Base-by-base conservation (phyloP, 768 basidiomycete genomes). In the Dacryopinax primogenitus region DNA sequence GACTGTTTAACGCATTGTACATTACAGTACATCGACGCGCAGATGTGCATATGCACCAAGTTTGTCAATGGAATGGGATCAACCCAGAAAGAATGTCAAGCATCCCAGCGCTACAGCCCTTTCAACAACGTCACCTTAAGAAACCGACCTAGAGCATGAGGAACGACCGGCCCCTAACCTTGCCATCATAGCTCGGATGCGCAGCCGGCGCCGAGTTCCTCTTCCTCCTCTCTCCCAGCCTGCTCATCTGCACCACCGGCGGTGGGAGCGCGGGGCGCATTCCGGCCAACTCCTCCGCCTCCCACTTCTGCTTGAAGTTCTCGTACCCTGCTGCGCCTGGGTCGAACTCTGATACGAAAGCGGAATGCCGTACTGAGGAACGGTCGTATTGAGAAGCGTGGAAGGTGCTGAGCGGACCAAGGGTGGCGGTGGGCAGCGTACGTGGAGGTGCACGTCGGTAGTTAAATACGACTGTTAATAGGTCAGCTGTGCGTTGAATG, bases 111-210 rank as follows among this genome's bases (percentile, higher is more conserved):
- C n/a, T n/a, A n/a, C n/a, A n/a, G n/a, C n/a, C n/a, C n/a, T n/a
- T n/a, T n/a, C n/a, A n/a, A n/a, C n/a, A n/a, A n/a, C n/a, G n/a
- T n/a, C n/a, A n/a, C n/a, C n/a, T n/a, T n/a, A n/a, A n/a, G n/a
- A n/a, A n/a, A n/a, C n/a, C 23, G 4, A 30, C 45, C 51, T 58
- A 58, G 26, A 58, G 26, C 4, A 58, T 30, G 26, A 58, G 21
- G 18, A 58, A 58, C 26, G 51, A 58, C 51, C 9, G 4, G 3
- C 26, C 11, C 51, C 26, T 58, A n/a, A n/a, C n/a, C 30, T 58
- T 58, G 4, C 51, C 51, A 30, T 28, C 51, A 58, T 58, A 58
- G 26, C 51, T 58, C 13, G 51, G 51, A 30, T 58, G 51, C 51
- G 51, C 51, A 3, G 26, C 4, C 13, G 51, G 51, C 3, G 11